phyloP scores from a whole-genome alignment of 805 yeast species.

The Yarrowia yakushimensis region DNA sequence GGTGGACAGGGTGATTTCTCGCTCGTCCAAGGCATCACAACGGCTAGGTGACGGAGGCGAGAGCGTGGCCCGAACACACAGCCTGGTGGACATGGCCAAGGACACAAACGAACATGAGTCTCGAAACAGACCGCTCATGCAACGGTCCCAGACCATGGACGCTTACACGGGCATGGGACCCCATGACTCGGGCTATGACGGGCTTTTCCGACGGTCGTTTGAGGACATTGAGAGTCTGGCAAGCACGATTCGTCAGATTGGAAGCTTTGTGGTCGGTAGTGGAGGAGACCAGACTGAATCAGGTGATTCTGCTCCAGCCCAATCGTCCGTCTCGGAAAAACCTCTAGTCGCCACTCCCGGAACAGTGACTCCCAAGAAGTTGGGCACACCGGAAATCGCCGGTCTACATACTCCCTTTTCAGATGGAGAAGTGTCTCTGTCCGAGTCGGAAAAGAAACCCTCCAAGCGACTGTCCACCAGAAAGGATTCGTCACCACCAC shows the following conservation, averaged over 20 bases:
- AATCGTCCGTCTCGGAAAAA: not conserved
- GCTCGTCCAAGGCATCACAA: slow-evolving; percentile 26
- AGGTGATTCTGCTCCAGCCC: not conserved
- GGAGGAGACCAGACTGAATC: not conserved
- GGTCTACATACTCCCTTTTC: not conserved
- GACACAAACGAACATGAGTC: not conserved
- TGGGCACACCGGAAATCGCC: not conserved
- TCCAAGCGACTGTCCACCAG: not conserved
- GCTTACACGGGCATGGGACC: slow-evolving; percentile 15
- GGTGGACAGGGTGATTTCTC: slow-evolving; percentile 34
- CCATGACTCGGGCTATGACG: slow-evolving; percentile 18
- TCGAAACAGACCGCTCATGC: not conserved
- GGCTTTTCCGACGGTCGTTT: not conserved
- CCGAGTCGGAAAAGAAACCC: slow-evolving; percentile 3
- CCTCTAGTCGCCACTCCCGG: slow-evolving; percentile 3
- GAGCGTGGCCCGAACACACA: not conserved
- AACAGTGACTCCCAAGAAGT: not conserved
- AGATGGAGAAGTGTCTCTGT: slow-evolving; percentile 9
- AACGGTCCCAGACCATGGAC: slow-evolving; percentile 17
- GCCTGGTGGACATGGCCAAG: slow-evolving; percentile 6
- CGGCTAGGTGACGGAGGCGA: slow-evolving; percentile 12
- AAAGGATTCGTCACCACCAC: not conserved
- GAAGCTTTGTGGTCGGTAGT: slow-evolving; percentile 2
- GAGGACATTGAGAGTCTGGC: slow-evolving; percentile 22
- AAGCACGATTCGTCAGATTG: slow-evolving; percentile 14